Conservation (phyloP, 768 basidiomycete species). For the Trichaptum fuscoviolaceum region DNA sequence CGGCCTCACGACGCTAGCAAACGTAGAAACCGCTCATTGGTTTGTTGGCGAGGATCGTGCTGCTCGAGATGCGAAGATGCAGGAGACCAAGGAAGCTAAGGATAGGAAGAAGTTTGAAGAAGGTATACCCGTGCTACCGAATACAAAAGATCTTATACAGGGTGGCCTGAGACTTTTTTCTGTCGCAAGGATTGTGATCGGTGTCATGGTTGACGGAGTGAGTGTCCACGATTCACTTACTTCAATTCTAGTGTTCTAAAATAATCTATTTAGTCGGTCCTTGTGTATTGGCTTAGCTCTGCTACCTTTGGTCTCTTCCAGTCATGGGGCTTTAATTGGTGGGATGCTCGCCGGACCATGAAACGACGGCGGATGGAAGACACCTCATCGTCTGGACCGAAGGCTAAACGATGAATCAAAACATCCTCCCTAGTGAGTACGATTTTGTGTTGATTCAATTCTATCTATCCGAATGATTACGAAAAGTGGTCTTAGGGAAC, state of each 20-base stretch:
- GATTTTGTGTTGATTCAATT: slow-evolving; percentile 3
- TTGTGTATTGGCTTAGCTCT: slow-evolving; percentile 75
- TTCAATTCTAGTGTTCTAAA: slow-evolving; percentile 11
- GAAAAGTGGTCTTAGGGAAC: slow-evolving; percentile 74
- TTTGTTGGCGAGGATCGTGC: slow-evolving; percentile 45
- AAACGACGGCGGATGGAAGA: slow-evolving; percentile 9
- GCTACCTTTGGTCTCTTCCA: slow-evolving; percentile 69
- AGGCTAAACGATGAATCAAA: slow-evolving; percentile 2
- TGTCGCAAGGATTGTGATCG: slow-evolving; percentile 61
- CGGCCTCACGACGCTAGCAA: slow-evolving; percentile 71
- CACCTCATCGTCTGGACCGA: slow-evolving; percentile 2
- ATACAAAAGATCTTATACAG: slow-evolving; percentile 49
- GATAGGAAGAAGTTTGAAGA: slow-evolving; percentile 43
- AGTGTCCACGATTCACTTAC: slow-evolving; percentile 17
- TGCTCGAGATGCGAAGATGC: slow-evolving; percentile 27
- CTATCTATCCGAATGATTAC: slow-evolving; percentile 50
- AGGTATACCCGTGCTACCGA: slow-evolving; percentile 37
- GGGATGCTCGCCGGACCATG: slow-evolving; percentile 39
- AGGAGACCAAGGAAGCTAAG: slow-evolving; percentile 42
- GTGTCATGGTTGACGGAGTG: slow-evolving; percentile 69
- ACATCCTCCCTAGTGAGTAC: slow-evolving; percentile 4
- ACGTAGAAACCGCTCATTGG: slow-evolving; percentile 75
- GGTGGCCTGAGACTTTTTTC: slow-evolving; percentile 50
- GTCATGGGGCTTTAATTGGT: slow-evolving; percentile 68
- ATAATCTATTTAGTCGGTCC: slow-evolving; percentile 44